A percentile compares a stretch with the other conserved stretches of the same genome.
These are phyloP conservation scores for Epichloe sylvatica DNA, from an alignment of 2,329 filamentous ascomycete genomes.

Conservation along the genomic window DNA sequence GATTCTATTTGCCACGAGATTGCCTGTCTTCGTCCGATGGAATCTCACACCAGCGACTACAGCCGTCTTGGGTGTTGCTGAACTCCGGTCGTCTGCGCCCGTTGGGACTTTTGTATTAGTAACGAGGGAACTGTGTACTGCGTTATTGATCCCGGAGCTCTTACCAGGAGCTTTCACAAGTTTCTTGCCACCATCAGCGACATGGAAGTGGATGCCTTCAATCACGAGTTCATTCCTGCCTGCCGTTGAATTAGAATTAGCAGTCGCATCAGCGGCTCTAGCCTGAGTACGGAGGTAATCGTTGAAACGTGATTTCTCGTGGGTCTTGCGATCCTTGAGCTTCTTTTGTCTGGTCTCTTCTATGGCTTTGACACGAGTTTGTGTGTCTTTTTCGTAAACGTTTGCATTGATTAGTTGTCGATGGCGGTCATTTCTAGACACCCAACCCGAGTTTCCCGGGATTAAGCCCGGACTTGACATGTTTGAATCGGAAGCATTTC, in stretches of 20 bases:
- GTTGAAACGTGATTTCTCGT: conserved; percentile 45
- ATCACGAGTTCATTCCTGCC: conserved; percentile 49
- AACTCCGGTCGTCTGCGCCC: conserved; percentile 32
- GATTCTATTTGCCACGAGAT: conserved; percentile 64
- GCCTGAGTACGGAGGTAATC: conserved; percentile 20
- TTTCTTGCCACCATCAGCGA: conserved; percentile 70
- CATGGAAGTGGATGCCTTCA: conserved; percentile 58
- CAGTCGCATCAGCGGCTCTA: conserved; percentile 7
- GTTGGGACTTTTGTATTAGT: not conserved
- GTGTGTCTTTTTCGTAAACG: conserved; percentile 60
- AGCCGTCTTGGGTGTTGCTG: conserved; percentile 57
- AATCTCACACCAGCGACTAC: conserved; percentile 67
- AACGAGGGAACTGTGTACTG: not conserved
- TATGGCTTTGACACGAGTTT: conserved; percentile 55
- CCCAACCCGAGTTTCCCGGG: conserved; percentile 33
- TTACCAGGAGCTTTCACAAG: conserved; percentile 59
- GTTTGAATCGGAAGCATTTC: conserved; percentile 23
- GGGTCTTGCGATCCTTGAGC: conserved; percentile 36
- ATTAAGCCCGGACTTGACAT: conserved; percentile 23
- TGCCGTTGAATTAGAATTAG: conserved; percentile 14
- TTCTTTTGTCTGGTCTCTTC: conserved; percentile 52
- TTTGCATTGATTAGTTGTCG: conserved; percentile 71
- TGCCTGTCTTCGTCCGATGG: conserved; percentile 74
- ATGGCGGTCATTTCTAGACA: conserved; percentile 61
- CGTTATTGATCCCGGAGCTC: conserved; percentile 1